These are phyloP conservation scores for Monilinia aucupariae DNA, from an alignment of 2,329 filamentous ascomycete genomes.

Conservation along the genomic window DNA sequence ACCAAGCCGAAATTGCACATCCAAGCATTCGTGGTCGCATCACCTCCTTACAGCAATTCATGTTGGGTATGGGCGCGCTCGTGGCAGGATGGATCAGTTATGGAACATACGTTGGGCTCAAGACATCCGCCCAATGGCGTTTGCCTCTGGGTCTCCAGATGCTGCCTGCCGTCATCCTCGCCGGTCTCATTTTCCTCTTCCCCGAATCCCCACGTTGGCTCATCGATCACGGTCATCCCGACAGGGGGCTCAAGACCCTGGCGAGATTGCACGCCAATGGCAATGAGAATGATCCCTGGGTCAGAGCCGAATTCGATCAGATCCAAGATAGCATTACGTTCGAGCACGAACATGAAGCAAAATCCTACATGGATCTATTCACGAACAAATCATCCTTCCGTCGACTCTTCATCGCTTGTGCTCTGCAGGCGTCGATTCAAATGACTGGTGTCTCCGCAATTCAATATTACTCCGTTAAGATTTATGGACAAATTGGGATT, in stretches of 20 bases:
- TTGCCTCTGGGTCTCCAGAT: constrained; percentile 49
- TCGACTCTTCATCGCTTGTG: constrained; percentile 54
- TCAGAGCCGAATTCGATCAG: constrained; percentile 57
- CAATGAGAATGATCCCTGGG: constrained; percentile 53
- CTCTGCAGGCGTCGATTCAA: constrained; percentile 58
- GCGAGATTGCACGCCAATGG: constrained; percentile 57
- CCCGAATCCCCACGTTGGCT: constrained; percentile 62
- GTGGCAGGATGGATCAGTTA: constrained; percentile 70
- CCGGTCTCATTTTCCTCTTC: constrained; percentile 54
- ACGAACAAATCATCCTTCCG: constrained; percentile 56
- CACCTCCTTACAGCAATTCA: constrained; percentile 74
- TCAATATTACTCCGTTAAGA: constrained; percentile 56
- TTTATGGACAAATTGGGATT: constrained; percentile 57
- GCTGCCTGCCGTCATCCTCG: constrained; percentile 50
- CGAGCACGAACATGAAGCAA: constrained; percentile 54
- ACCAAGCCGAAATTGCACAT: constrained; percentile 71
- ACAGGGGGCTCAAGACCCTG: constrained; percentile 52
- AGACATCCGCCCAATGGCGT: constrained; percentile 35
- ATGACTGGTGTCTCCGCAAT: constrained; percentile 63
- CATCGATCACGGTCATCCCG: constrained; percentile 52
- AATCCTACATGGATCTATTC: constrained; percentile 58
- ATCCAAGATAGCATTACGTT: constrained; percentile 57
- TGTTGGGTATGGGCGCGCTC: constrained; percentile 71
- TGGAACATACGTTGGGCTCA: constrained; percentile 42
- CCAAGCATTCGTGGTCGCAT: constrained; percentile 68